Evolutionary conservation across 75 land plant genomes (phyloP).

Genomic region (Azolla pinnata): DNA sequence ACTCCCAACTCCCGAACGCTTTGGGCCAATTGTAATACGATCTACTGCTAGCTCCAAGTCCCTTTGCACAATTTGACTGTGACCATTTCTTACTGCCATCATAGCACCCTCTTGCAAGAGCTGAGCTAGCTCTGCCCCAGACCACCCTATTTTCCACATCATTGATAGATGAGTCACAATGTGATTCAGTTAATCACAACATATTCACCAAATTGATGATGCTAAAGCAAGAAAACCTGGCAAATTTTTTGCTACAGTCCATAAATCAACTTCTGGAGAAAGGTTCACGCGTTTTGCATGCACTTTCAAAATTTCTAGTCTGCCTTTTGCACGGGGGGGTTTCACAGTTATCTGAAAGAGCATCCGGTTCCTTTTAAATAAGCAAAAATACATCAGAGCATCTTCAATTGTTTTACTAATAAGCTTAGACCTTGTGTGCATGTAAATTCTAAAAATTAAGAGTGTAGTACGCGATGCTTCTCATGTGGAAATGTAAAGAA

Average conservation of each 20-base stretch:
- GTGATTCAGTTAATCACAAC: too few relatives aligned
- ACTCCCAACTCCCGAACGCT: conserved; percentile 44
- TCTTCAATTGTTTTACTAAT: too few relatives aligned
- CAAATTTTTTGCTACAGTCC: conserved; percentile 58
- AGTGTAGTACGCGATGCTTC: too few relatives aligned
- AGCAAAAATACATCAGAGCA: too few relatives aligned
- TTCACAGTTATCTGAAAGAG: conserved; percentile 62
- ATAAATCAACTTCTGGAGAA: conserved; percentile 72
- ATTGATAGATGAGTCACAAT: too few relatives aligned
- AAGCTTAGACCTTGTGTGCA: too few relatives aligned
- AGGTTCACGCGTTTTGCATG: conserved; percentile 79
- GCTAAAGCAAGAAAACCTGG: conserved; percentile 45
- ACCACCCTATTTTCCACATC: conserved; percentile 73
- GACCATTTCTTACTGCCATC: conserved; percentile 73
- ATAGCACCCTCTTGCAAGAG: conserved; percentile 85
- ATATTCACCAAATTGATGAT: too few relatives aligned
- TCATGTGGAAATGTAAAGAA: not conserved
- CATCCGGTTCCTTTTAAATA: not conserved
- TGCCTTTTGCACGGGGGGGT: conserved; percentile 79
- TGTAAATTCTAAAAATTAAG: too few relatives aligned
- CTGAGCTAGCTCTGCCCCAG: conserved; percentile 90
- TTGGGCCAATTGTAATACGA: conserved; percentile 77
- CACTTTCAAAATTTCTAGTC: conserved; percentile 76
- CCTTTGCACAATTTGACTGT: conserved; percentile 42
- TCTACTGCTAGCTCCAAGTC: conserved; percentile 90